Evolutionary conservation across 768 basidiomycete species (phyloP).

Genomic region (Symmetrospora coprosmae): DNA sequence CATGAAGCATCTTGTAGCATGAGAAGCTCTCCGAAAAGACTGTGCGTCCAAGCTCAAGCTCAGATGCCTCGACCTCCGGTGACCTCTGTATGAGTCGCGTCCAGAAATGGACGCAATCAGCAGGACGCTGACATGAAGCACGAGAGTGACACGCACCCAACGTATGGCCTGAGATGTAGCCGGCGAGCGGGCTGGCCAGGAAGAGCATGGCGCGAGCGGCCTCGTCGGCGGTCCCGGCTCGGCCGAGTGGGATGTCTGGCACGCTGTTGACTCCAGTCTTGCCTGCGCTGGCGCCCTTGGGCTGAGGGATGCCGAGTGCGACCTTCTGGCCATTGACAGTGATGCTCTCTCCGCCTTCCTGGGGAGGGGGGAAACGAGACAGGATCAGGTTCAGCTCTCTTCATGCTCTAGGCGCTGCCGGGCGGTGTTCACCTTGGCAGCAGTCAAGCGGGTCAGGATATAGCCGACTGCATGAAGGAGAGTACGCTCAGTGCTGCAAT

Average conservation of each 20-base stretch:
- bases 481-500: too few species aligned
- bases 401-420: too few species aligned
- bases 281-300: slow-evolving; percentile 30
- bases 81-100: slow-evolving; percentile 7
- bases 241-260: slow-evolving; percentile 50
- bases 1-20: too few species aligned
- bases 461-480: slow-evolving; percentile 45
- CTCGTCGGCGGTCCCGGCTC: slow-evolving; percentile 58
- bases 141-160: too few species aligned
- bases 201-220: slow-evolving; percentile 62
- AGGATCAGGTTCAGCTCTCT: too few species aligned
- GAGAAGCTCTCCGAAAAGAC: too few species aligned
- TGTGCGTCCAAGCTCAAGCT: too few species aligned
- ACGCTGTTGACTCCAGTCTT: slow-evolving; percentile 37
- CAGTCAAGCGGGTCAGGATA: slow-evolving; percentile 64
- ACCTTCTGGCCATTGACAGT: slow-evolving; percentile 73
- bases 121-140: slow-evolving; percentile 32
- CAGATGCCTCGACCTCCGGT: slow-evolving; percentile 65
- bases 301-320: slow-evolving; percentile 60
- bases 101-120: neutral
- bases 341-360: slow-evolving; percentile 56
- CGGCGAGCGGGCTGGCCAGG: slow-evolving; percentile 61
- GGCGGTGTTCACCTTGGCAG: slow-evolving; percentile 45
- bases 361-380: too few species aligned
- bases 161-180: slow-evolving; percentile 69